phyloP scores from a whole-genome alignment of 2,329 filamentous ascomycete species.

The Botrytis deweyae region DNA sequence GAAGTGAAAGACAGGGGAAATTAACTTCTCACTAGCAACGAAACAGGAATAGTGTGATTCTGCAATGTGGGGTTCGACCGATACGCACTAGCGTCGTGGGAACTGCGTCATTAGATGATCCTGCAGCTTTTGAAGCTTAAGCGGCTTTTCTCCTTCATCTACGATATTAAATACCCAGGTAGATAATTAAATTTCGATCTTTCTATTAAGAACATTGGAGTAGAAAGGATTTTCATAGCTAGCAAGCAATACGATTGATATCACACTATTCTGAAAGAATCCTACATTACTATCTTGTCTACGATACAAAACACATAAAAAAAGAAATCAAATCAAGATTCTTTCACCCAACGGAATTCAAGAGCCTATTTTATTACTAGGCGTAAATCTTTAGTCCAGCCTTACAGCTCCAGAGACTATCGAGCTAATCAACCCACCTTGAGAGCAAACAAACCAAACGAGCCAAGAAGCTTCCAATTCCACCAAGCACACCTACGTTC shows the following conservation, averaged over 20 bases:
- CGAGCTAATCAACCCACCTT: background rate
- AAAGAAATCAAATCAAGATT: background rate
- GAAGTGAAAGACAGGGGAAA: background rate
- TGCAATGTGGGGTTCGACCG: background rate
- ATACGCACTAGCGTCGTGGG: background rate
- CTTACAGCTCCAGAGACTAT: slow-evolving; percentile 3
- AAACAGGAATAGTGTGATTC: background rate
- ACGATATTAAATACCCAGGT: background rate
- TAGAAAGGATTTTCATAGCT: background rate
- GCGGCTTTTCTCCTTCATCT: slow-evolving; percentile 2
- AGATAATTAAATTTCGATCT: background rate
- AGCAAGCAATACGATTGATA: background rate
- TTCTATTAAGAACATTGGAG: background rate
- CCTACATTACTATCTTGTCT: no score
- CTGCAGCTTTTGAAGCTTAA: background rate
- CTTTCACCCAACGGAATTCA: background rate
- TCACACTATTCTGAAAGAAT: no score
- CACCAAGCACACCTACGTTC: background rate
- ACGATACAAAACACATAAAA: background rate
- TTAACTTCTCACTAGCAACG: background rate
- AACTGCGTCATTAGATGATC: slow-evolving; percentile 11
- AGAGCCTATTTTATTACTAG: slow-evolving; percentile 2
- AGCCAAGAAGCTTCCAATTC: background rate
- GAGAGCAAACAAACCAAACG: background rate
- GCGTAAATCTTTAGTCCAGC: slow-evolving; percentile 3